A percentile compares a stretch with the other conserved stretches of the same genome.
Conservation (phyloP, 345 rosid genomes). For the Xanthoceras sorbifolium region DNA sequence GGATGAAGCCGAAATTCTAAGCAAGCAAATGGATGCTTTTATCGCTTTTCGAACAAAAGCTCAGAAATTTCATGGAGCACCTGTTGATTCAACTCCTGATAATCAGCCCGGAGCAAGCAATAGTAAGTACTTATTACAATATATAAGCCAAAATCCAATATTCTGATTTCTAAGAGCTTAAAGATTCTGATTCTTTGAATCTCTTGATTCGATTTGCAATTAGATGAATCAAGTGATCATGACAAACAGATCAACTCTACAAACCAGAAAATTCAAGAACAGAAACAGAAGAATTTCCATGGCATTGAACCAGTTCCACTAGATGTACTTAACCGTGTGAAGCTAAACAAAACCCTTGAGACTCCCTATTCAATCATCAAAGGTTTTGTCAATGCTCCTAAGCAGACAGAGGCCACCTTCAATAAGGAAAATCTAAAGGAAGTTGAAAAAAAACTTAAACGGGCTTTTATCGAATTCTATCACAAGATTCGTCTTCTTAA, state of each 20-base stretch:
- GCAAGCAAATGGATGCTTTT: slow-evolving; percentile 26
- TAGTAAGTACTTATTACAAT: slow-evolving; percentile 10
- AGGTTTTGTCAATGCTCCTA: background rate
- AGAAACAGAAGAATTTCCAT: background rate
- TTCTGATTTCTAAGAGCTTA: background rate
- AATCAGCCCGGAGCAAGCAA: background rate
- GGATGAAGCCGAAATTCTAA: slow-evolving; percentile 20
- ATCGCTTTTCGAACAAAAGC: slow-evolving; percentile 23
- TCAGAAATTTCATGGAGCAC: background rate
- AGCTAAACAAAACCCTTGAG: slow-evolving; percentile 1
- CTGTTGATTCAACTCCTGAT: background rate
- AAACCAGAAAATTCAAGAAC: background rate
- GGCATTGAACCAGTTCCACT: background rate
- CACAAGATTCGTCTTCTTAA: slow-evolving; percentile 48
- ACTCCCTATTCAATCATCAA: slow-evolving; percentile 12
- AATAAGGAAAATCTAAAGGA: slow-evolving; percentile 45
- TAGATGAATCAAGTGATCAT: slow-evolving; percentile 9
- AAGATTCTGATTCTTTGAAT: background rate
- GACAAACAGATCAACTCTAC: background rate
- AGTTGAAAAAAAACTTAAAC: slow-evolving; percentile 34
- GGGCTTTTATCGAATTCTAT: slow-evolving; percentile 37
- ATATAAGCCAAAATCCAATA: background rate
- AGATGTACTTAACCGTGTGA: slow-evolving; percentile 7
- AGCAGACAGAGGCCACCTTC: slow-evolving; percentile 26
- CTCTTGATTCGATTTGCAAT: background rate